These are phyloP conservation scores for Jatropha podagrica DNA, from an alignment of 441 rosid genomes.

Conservation along the genomic window DNA sequence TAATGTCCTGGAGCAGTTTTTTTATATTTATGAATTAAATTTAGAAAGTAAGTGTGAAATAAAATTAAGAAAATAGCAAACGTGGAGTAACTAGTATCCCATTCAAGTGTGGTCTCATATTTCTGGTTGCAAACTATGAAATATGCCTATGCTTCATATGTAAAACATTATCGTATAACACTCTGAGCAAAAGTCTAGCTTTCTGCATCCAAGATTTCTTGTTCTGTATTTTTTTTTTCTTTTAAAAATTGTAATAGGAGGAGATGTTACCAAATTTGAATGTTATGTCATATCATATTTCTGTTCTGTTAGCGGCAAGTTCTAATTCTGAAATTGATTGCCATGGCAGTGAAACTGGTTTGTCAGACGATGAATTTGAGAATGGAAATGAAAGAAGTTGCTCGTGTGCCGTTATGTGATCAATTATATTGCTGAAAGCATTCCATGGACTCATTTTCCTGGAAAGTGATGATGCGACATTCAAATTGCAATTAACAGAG, in stretches of 20 bases:
- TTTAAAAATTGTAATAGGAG: not conserved
- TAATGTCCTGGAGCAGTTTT: not conserved
- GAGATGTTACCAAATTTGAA: not conserved
- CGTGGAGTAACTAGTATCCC: not conserved
- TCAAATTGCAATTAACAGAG: slow-evolving; percentile 23
- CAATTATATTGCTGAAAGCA: slow-evolving; percentile 5
- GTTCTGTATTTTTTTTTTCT: no score
- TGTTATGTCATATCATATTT: not conserved
- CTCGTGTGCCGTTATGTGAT: slow-evolving; percentile 81
- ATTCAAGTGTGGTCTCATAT: not conserved
- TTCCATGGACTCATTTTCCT: slow-evolving; percentile 10
- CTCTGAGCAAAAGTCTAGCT: not conserved
- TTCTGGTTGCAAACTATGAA: not conserved
- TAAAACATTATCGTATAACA: not conserved
- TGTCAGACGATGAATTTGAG: slow-evolving; percentile 75
- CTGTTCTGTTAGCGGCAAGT: not conserved
- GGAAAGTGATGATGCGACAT: slow-evolving; percentile 10
- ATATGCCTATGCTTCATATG: not conserved
- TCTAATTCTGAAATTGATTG: slow-evolving; percentile 29
- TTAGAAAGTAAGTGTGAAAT: not conserved
- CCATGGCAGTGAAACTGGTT: slow-evolving; percentile 72
- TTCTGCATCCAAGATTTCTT: not conserved
- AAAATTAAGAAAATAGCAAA: not conserved
- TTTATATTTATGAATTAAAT: not conserved
- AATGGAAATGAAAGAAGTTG: slow-evolving; percentile 67